phyloP scores from a whole-genome alignment of 2,329 filamentous ascomycete genomes.

The Tolypocladium paradoxum region DNA sequence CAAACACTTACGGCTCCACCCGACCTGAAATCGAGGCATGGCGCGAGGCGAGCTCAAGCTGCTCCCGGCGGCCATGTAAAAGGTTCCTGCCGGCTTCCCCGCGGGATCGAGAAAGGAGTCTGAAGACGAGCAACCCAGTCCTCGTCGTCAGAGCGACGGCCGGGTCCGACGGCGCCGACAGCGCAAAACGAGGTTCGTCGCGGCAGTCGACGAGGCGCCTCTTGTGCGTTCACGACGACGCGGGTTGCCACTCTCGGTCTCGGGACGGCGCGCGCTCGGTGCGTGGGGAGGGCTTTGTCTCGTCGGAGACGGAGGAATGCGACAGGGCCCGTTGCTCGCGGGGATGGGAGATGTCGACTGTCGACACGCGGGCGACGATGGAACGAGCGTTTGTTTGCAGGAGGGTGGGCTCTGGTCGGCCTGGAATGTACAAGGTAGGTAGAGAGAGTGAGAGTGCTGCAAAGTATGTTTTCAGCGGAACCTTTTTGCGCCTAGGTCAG shows the following conservation, averaged over 20 bases:
- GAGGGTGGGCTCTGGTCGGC: background rate
- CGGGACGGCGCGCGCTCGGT: background rate
- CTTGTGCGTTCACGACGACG: background rate
- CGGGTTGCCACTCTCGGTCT: background rate
- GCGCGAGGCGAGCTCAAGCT: conserved; percentile 13
- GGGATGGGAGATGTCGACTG: background rate
- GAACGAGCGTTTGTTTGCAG: background rate
- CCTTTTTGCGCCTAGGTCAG: background rate
- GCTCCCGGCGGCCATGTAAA: conserved; percentile 9
- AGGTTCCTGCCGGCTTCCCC: background rate
- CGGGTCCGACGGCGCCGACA: background rate
- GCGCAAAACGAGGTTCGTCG: background rate
- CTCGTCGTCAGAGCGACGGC: background rate
- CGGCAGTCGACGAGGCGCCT: background rate
- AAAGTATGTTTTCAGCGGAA: background rate
- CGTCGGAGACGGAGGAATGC: background rate
- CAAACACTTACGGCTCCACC: conserved; percentile 36
- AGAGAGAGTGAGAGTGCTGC: background rate
- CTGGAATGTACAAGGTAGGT: background rate
- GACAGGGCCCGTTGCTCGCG: background rate
- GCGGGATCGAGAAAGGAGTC: background rate
- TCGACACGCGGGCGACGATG: background rate
- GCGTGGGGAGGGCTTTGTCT: background rate
- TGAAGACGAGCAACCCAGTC: background rate
- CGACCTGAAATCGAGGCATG: conserved; percentile 30